Percentiles rank a stretch among this genome's conserved stretches.
Evolutionary conservation across 169 alveolate genomes (phyloP).

Genomic region (Fabrea salina): DNA sequence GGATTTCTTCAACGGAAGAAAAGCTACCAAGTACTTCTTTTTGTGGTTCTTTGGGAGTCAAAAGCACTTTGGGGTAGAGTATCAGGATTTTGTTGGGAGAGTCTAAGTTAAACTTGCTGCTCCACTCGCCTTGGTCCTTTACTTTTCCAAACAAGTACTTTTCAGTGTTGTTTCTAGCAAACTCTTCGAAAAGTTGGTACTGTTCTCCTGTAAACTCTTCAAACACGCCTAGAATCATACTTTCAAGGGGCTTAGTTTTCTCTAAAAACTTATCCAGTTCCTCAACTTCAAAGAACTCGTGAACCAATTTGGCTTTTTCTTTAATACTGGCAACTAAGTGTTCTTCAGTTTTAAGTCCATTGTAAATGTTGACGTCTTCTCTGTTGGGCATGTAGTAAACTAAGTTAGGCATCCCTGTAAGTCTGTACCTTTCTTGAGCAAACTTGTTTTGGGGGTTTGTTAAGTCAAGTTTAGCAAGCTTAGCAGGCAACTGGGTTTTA

Average conservation of each 20-base stretch:
- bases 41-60: neutral
- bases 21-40: neutral
- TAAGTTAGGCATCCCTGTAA: neutral
- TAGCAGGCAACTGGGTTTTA: neutral
- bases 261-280: neutral
- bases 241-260: neutral
- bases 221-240: neutral
- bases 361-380: neutral
- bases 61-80: neutral
- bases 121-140: neutral
- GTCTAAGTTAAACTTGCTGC: neutral
- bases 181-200: neutral
- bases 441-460: neutral
- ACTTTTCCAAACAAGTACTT: neutral
- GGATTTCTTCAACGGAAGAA: neutral
- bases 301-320: neutral
- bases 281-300: neutral
- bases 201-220: neutral
- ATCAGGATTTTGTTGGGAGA: neutral
- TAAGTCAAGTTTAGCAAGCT: neutral
- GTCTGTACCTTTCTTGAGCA: neutral
- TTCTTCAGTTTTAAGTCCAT: neutral
- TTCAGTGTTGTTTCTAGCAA: neutral
- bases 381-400: neutral
- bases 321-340: neutral